Percentiles rank a stretch among this genome's conserved stretches.
Evolutionary conservation across 441 rosid species (phyloP).

Genomic region (Geranium incanum): DNA sequence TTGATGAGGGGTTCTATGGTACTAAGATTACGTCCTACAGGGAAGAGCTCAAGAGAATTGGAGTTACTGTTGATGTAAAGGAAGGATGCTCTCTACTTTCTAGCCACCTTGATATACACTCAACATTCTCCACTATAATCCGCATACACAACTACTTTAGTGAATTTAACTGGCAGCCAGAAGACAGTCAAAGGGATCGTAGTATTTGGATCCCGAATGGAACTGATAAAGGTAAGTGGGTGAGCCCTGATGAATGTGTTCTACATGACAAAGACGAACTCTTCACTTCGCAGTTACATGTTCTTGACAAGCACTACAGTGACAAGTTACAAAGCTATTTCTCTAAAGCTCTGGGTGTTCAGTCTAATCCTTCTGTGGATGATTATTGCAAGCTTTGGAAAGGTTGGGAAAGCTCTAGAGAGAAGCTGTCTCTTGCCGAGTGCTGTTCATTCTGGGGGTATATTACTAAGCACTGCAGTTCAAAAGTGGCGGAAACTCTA

Average conservation of each 20-base stretch:
- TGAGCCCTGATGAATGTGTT: slow-evolving; percentile 36
- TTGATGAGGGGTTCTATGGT: slow-evolving; percentile 56
- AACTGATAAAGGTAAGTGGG: slow-evolving; percentile 39
- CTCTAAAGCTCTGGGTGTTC: slow-evolving; percentile 33
- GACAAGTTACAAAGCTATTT: slow-evolving; percentile 29
- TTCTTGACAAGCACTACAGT: slow-evolving; percentile 40
- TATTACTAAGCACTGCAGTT: slow-evolving; percentile 21
- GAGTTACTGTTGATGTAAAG: slow-evolving; percentile 38
- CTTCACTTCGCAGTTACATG: slow-evolving; percentile 36
- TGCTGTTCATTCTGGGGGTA: slow-evolving; percentile 62
- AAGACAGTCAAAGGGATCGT: slow-evolving; percentile 12
- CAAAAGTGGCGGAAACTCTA: slow-evolving; percentile 23
- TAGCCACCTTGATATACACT: slow-evolving; percentile 28
- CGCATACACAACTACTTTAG: slow-evolving; percentile 41
- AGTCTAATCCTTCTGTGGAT: slow-evolving; percentile 34
- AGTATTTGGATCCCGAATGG: slow-evolving; percentile 50
- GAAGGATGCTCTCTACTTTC: slow-evolving; percentile 36
- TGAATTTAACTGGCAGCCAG: slow-evolving; percentile 29
- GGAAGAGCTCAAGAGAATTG: slow-evolving; percentile 40
- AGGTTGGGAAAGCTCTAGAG: slow-evolving; percentile 42
- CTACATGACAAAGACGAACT: slow-evolving; percentile 42
- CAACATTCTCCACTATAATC: slow-evolving; percentile 34
- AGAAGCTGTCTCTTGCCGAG: slow-evolving; percentile 31
- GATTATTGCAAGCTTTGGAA: slow-evolving; percentile 61
- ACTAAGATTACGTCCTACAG: slow-evolving; percentile 22